Base-by-base conservation (phyloP, 768 basidiomycete genomes). In the Mycena amicta region DNA sequence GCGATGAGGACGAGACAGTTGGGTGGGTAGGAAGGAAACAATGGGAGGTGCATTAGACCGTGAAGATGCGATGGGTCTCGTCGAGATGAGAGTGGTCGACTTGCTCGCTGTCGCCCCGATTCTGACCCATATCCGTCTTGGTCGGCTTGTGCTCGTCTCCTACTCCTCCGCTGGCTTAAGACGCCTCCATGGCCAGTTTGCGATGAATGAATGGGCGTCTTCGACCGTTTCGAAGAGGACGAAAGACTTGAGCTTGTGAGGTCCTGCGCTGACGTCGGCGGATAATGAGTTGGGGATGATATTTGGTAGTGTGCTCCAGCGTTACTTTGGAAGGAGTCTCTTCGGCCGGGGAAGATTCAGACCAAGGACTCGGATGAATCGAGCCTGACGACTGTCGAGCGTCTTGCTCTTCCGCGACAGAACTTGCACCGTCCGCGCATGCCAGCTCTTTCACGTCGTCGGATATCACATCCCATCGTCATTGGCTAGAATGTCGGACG, bases 201-300 rank as follows among this genome's bases (percentile, higher is more conserved):
- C 33, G 1, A 84, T 68, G 0, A 93, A 59, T 2, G 67, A 58
- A 6, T 79, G 70, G 2, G 72, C 77, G 25, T 84, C 78, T 1
- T 73, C 69, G 1, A 67, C 31, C 3, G 71, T 56, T 2, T 75
- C 69, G 43, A 93, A 74, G 0, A 93, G 80, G 0, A 90, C 89
- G 60, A 92, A 93, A 1, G 89, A 88, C 75, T 88, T 92, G 70
- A 81, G 87, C 54, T 79, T 81, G 2, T 87, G 83, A 15, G 82
- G 79, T 52, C 76, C 77, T n/a, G n/a, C n/a, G n/a, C n/a, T n/a
- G n/a, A n/a, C n/a, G 67, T 90, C 89, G 82, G 78, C 67, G 87
- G 81, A 64, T 92, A 88, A 0, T 82, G 75, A 13, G 86, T 88
- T 25, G 71, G 47, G 27, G n/a, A 28, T 59, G 40, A 93, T 75